Percentiles rank a stretch among this genome's conserved stretches.
Conservation (phyloP, 805 yeast genomes). For the Ogataea populi-albae region DNA sequence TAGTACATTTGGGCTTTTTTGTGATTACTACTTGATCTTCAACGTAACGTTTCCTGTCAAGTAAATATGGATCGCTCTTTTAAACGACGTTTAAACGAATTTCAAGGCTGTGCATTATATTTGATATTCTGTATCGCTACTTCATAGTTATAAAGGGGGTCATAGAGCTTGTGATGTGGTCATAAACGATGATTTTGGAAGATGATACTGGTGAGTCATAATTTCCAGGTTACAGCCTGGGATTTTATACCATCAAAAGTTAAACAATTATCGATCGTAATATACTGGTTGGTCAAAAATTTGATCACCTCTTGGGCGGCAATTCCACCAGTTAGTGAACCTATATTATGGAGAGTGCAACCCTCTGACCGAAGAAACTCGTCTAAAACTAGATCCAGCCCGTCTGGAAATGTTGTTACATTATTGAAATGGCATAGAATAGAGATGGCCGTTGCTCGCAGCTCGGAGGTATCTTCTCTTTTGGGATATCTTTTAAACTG, state of each 20-base stretch:
- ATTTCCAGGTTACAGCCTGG: constrained; percentile 35
- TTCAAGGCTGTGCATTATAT: too few species aligned
- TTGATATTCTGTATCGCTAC: too few species aligned
- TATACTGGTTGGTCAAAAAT: constrained; percentile 70
- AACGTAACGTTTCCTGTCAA: neutral
- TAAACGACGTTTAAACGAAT: too few species aligned
- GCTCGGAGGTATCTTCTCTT: constrained; percentile 18
- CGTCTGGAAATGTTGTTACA: constrained; percentile 32
- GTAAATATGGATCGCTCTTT: too few species aligned
- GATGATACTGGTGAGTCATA: constrained; percentile 5
- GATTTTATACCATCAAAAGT: constrained; percentile 72
- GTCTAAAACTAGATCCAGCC: constrained; percentile 37
- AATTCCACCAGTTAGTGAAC: constrained; percentile 78
- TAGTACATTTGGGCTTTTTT: constrained; percentile 34
- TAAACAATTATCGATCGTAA: constrained; percentile 68
- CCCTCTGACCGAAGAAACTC: constrained; percentile 43
- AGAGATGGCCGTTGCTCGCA: constrained; percentile 26
- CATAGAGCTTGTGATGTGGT: too few species aligned
- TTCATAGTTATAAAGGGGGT: too few species aligned
- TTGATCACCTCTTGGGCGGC: constrained; percentile 84
- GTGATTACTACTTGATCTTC: neutral
- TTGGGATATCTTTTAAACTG: constrained; percentile 23
- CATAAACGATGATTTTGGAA: too few species aligned
- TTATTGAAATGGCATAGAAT: constrained; percentile 21
- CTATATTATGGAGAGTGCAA: constrained; percentile 51